Base-by-base conservation (phyloP, 257 asterid genomes). In the Ehretia macrophylla region DNA sequence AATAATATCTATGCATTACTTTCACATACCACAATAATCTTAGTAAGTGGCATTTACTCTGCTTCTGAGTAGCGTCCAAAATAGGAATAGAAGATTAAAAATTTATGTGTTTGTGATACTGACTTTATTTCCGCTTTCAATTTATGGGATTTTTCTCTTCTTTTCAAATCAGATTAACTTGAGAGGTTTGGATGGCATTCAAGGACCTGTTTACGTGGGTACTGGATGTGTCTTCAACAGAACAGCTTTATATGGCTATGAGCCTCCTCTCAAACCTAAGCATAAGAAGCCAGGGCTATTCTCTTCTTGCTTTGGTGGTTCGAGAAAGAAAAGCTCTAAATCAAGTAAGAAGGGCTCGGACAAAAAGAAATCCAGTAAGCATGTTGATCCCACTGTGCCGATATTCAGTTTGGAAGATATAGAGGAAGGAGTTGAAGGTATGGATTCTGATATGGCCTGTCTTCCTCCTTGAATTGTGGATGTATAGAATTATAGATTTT, bases 121-220 rank as follows among this genome's bases (percentile, higher is more conserved):
- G 35, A 27, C 35, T 27, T 1, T 27, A 27, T 27, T 27, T 27
- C 35, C 8, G 12, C 47, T 42, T 2, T 3, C 14, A 42, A 14
- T 38, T 38, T 38, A 38, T 42, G 16, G 16, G 16, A 42, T 1
- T 42, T 11, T 42, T 10, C 47, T 3, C 14, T 42, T 42, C 5
- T 67, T 67, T 54, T 63, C 64, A 8, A 23, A 22, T 73, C 80
- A 85, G 94, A 85, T 85, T 56, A 85, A 83, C 58, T 80, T 85
- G 95, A 80, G 81, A 71, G 94, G 90, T 22, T 83, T 83, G 45
- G 95, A 85, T 38, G 90, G 95, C 64, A 83, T 85, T 46, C 94
- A 85, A 74, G 95, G 95, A 27, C 94, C 94, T 4, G 74, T 85
- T 32, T 85, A 83, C 17, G 90, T 83, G 32, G 94, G 94, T 59